These are phyloP conservation scores for Blastocystis sp. DNA, from an alignment of 352 stramenopile genomes.

Conservation along the genomic window DNA sequence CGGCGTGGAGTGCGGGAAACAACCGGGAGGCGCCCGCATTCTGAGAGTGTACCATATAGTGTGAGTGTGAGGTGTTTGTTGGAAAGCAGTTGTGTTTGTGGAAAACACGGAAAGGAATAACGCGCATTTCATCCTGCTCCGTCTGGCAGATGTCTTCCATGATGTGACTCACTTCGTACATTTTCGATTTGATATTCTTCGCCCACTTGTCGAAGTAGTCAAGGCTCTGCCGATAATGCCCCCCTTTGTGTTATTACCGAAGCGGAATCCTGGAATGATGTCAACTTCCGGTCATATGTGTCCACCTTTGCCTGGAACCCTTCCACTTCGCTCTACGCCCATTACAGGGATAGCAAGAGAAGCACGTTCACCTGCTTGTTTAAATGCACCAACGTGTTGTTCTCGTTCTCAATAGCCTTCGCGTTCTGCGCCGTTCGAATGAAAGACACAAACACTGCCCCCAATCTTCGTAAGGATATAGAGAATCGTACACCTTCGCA, in stretches of 20 bases:
- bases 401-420: background rate
- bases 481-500: background rate
- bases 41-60: constrained; percentile 32
- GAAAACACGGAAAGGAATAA: constrained; percentile 26
- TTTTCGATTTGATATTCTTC: constrained; percentile 57
- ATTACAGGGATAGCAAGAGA: background rate
- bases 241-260: background rate
- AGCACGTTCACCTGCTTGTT: constrained; percentile 57
- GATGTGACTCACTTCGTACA: constrained; percentile 64
- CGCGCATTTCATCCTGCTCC: constrained; percentile 60
- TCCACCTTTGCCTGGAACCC: constrained; percentile 16
- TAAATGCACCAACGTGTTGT: background rate
- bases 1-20: constrained; percentile 1
- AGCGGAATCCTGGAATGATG: constrained; percentile 3
- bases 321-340: constrained; percentile 46
- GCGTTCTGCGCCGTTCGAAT: background rate
- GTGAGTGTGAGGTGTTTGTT: constrained; percentile 7
- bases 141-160: constrained; percentile 58
- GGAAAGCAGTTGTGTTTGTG: too few species aligned
- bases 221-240: constrained; percentile 15
- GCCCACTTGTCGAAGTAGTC: constrained; percentile 63
- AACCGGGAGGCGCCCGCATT: background rate
- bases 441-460: background rate
- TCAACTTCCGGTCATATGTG: background rate
- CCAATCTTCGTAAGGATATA: constrained; percentile 37